Conservation (phyloP, 352 stramenopile species). For the Pythium brachiatum region DNA sequence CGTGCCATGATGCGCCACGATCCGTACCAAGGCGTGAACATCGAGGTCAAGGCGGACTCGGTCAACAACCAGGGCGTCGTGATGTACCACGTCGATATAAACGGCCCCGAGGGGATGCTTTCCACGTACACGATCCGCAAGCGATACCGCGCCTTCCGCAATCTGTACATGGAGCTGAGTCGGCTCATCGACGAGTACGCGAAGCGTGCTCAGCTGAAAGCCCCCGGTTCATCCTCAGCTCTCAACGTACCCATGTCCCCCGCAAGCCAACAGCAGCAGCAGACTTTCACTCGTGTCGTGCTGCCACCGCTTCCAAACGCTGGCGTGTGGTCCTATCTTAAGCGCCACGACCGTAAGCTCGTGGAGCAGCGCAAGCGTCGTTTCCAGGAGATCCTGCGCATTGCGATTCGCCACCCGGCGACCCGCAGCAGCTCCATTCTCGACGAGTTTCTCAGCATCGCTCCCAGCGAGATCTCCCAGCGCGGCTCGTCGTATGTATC, state of each 20-base stretch:
- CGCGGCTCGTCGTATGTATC: conserved; percentile 52
- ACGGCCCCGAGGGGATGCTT: conserved; percentile 65
- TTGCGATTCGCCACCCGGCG: conserved; percentile 73
- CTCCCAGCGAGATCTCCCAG: conserved; percentile 43
- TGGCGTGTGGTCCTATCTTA: conserved; percentile 80
- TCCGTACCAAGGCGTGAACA: conserved; percentile 63
- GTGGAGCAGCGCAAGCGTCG: conserved; percentile 79
- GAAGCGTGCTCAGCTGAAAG: conserved; percentile 7
- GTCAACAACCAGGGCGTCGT: conserved; percentile 57
- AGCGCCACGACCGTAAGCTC: conserved; percentile 74
- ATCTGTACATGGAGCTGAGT: conserved; percentile 66
- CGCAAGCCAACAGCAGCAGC: conserved; percentile 30
- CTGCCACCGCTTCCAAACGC: conserved; percentile 54
- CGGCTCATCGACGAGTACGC: conserved; percentile 46
- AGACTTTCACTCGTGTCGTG: conserved; percentile 30
- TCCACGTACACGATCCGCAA: conserved; percentile 85
- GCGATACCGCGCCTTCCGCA: conserved; percentile 79
- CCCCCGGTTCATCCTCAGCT: conserved; percentile 21
- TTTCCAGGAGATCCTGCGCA: conserved; percentile 80
- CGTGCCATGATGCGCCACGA: conserved; percentile 31
- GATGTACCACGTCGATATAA: conserved; percentile 89
- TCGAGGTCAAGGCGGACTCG: conserved; percentile 54
- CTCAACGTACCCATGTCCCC: conserved; percentile 29
- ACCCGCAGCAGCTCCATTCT: conserved; percentile 62
- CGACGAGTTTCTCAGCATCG: conserved; percentile 77